phyloP scores from a whole-genome alignment of 1,284 basidiomycete genomes.

The Puccinia coronata region DNA sequence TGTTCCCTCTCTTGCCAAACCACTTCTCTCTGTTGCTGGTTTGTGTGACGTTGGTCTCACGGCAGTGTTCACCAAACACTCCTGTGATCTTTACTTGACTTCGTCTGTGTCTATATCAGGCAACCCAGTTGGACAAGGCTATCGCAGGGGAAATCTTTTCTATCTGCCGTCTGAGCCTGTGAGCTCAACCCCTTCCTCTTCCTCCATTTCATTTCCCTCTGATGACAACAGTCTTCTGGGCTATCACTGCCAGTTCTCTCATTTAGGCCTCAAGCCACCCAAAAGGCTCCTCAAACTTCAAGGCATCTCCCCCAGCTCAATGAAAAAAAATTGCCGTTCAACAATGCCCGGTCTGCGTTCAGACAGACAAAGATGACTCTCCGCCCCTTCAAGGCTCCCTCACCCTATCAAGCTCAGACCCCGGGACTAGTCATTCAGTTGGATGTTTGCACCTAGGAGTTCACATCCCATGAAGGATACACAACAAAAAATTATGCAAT shows the following conservation, averaged over 20 bases:
- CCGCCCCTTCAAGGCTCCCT: neutral
- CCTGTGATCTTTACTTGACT: conserved; percentile 3
- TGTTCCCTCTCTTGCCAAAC: neutral
- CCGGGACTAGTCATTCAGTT: conserved; percentile 16
- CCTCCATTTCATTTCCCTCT: neutral
- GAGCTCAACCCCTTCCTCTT: neutral
- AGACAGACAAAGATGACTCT: conserved; percentile 17
- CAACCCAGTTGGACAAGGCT: neutral
- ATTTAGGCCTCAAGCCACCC: neutral
- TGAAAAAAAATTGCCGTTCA: conserved; percentile 15
- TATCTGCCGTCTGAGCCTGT: conserved; percentile 16
- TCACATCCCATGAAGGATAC: neutral
- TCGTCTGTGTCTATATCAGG: neutral
- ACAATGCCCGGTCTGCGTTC: neutral
- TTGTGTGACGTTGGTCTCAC: neutral
- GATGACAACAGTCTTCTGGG: neutral
- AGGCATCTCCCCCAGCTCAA: neutral
- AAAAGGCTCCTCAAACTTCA: neutral
- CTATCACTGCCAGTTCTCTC: neutral
- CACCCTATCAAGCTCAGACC: neutral
- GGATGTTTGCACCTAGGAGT: too few relatives aligned
- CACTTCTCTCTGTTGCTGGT: neutral
- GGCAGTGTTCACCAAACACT: neutral
- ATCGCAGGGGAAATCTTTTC: neutral
- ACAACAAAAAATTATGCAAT: too few relatives aligned